Conservation (phyloP, 2,329 filamentous ascomycete genomes). For the Botrytis cinerea region DNA sequence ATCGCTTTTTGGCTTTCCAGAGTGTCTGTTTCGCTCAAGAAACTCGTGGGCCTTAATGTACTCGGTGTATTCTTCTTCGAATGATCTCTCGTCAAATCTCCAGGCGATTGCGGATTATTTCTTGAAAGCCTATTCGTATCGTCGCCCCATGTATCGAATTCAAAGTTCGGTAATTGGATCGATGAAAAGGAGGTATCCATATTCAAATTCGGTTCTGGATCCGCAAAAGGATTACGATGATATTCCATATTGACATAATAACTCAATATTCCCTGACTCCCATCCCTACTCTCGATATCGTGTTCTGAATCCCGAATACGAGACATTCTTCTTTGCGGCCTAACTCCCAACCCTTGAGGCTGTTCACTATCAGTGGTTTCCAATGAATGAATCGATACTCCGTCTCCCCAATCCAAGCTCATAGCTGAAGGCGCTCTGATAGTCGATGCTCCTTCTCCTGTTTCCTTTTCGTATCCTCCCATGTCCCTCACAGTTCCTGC, state of each 20-base stretch:
- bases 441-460: background rate
- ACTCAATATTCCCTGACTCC: background rate
- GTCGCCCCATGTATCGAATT: background rate
- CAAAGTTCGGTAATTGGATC: background rate
- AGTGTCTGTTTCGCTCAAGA: conserved; percentile 28
- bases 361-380: conserved; percentile 13
- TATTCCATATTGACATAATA: background rate
- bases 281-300: background rate
- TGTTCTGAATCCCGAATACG: background rate
- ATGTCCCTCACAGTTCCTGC: background rate
- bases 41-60: conserved; percentile 33
- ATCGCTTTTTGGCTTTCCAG: background rate
- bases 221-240: background rate
- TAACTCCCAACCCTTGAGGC: background rate
- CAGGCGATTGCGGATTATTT: background rate
- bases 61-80: background rate
- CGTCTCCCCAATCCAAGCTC: conserved; percentile 8
- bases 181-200: background rate
- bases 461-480: background rate
- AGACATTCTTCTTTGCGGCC: background rate
- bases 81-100: background rate
- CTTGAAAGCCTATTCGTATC: background rate
- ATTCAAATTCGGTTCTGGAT: conserved; percentile 2
- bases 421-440: background rate
- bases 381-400: conserved; percentile 41